These are phyloP conservation scores for Mycena vulgaris DNA, from an alignment of 768 basidiomycete genomes.

Conservation along the genomic window DNA sequence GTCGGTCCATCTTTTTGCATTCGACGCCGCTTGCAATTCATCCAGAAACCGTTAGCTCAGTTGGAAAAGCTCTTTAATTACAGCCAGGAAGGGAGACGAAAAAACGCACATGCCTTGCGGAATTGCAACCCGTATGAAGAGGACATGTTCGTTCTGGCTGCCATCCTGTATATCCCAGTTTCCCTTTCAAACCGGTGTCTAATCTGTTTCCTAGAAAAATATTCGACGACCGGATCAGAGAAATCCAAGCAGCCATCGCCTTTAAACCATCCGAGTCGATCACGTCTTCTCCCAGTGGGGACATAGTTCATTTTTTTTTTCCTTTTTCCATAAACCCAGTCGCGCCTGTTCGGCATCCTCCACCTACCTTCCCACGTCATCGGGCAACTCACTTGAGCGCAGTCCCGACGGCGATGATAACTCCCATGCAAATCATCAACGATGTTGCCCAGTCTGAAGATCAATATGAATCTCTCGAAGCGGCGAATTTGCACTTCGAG, in stretches of 20 bases:
- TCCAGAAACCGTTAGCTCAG: not conserved
- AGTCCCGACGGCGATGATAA: too few species aligned
- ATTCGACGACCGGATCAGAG: not conserved
- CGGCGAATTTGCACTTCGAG: not conserved
- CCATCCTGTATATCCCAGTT: not conserved
- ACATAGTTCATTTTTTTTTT: too few species aligned
- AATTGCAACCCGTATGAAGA: not conserved
- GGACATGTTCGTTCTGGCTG: not conserved
- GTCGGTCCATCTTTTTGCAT: not conserved
- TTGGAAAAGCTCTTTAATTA: not conserved
- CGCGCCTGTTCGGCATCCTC: too few species aligned
- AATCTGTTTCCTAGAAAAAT: not conserved
- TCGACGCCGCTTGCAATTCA: not conserved
- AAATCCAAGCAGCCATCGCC: not conserved
- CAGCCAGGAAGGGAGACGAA: not conserved
- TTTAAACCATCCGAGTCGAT: not conserved
- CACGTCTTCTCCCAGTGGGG: too few species aligned
- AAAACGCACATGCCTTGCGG: not conserved
- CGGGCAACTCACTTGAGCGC: not conserved
- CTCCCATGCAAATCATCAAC: too few species aligned
- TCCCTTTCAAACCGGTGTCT: not conserved
- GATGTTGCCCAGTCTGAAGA: too few species aligned
- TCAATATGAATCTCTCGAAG: too few species aligned
- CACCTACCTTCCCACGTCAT: not conserved
- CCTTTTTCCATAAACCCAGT: too few species aligned